Conservation (phyloP, 2,329 filamentous ascomycete genomes). For the Trichoderma sp. region DNA sequence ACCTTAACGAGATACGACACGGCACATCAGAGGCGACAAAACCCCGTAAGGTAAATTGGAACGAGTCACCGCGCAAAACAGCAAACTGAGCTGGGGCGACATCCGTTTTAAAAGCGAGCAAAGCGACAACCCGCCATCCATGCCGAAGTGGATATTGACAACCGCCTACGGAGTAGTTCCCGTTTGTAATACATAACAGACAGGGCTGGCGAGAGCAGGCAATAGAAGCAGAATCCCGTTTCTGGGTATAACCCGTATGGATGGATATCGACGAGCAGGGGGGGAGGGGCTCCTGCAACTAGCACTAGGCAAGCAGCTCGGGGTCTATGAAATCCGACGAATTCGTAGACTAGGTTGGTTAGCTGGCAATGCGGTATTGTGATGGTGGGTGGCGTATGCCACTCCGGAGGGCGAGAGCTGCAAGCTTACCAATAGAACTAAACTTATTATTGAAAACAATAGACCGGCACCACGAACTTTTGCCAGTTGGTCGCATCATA, state of each 20-base stretch:
- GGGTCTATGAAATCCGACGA: slow-evolving; percentile 17
- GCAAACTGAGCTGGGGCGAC: slow-evolving; percentile 4
- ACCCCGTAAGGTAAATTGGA: not conserved
- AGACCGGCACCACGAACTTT: not conserved
- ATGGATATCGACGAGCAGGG: slow-evolving; percentile 19
- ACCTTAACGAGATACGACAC: not conserved
- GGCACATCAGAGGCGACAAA: not conserved
- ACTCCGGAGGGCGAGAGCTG: not conserved
- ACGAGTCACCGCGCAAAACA: slow-evolving; percentile 11
- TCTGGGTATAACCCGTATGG: slow-evolving; percentile 11
- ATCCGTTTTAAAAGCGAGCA: slow-evolving; percentile 21
- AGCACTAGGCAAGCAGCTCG: slow-evolving; percentile 23
- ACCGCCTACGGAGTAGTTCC: slow-evolving; percentile 19
- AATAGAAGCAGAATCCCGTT: slow-evolving; percentile 15
- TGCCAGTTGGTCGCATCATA: slow-evolving; percentile 7
- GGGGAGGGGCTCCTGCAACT: not conserved
- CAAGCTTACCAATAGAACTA: not conserved
- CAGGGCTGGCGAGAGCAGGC: slow-evolving; percentile 4
- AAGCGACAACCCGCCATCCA: slow-evolving; percentile 22
- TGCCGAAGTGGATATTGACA: slow-evolving; percentile 18
- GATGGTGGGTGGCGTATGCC: slow-evolving; percentile 13
- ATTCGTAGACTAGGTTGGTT: not conserved
- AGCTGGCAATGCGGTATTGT: not conserved
- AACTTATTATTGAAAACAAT: not conserved
- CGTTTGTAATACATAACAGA: slow-evolving; percentile 20